Conservation (phyloP, 1,284 basidiomycete species). For the Austroboletus novae-zelandiae region DNA sequence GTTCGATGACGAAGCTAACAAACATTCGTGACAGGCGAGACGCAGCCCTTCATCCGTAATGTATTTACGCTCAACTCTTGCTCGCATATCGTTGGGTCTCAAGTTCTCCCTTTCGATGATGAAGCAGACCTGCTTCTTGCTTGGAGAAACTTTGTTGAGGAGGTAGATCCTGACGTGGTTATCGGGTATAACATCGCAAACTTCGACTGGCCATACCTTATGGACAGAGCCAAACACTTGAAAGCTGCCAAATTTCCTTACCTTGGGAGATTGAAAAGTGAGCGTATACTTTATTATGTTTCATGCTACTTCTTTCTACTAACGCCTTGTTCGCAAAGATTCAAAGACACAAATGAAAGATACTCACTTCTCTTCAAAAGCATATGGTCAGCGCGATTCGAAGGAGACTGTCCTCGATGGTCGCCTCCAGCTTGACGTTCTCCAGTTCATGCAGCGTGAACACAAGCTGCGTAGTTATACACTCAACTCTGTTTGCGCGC, state of each 20-base stretch:
- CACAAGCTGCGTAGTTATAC: constrained; percentile 95
- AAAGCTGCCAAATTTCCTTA: constrained; percentile 72
- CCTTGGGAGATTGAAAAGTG: constrained; percentile 78
- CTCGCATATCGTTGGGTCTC: constrained; percentile 90
- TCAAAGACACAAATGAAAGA: constrained; percentile 78
- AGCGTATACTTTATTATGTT: constrained; percentile 13
- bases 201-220: constrained; percentile 93
- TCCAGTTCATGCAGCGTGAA: constrained; percentile 96
- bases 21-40: constrained; percentile 56
- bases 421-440: constrained; percentile 86
- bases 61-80: constrained; percentile 95
- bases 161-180: constrained; percentile 89
- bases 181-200: constrained; percentile 92
- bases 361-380: constrained; percentile 95
- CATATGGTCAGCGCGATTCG: constrained; percentile 92
- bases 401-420: constrained; percentile 91
- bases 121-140: constrained; percentile 71
- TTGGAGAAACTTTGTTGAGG: constrained; percentile 85
- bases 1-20: neutral
- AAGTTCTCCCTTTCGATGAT: constrained; percentile 82
- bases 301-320: constrained; percentile 1
- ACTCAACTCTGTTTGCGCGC: constrained; percentile 92
- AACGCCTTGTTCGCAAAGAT: constrained; percentile 43
- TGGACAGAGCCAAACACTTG: constrained; percentile 84
- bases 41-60: constrained; percentile 89